Conservation (phyloP, 208 protist species). For the Crithidia fasciculata region DNA sequence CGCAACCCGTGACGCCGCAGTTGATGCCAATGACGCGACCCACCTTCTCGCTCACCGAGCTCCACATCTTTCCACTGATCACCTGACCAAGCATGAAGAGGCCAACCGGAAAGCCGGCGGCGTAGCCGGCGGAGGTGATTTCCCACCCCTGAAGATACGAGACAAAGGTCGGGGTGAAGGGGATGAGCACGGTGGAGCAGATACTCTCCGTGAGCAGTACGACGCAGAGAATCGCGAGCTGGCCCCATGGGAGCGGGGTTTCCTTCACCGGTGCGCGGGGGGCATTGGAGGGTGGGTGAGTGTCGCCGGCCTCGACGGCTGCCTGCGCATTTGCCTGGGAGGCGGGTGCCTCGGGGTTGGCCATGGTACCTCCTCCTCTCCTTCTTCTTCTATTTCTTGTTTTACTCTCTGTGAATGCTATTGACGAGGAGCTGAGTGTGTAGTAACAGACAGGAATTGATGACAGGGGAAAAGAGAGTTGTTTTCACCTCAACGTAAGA, state of each 20-base stretch:
- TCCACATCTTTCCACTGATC: constrained; percentile 72
- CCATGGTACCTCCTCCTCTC: background rate
- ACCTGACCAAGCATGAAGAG: constrained; percentile 88
- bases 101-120: constrained; percentile 67
- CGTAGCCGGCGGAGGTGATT: constrained; percentile 54
- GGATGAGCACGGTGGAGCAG: constrained; percentile 76
- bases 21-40: constrained; percentile 65
- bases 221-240: constrained; percentile 61
- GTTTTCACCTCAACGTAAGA: too few species aligned
- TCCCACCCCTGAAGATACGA: constrained; percentile 49
- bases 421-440: too few species aligned
- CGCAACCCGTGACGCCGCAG: constrained; percentile 57
- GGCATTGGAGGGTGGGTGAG: background rate
- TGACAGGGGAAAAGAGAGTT: too few species aligned
- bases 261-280: constrained; percentile 20
- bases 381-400: too few species aligned
- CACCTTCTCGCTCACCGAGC: constrained; percentile 68
- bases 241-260: constrained; percentile 68
- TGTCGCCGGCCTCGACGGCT: background rate
- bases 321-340: background rate
- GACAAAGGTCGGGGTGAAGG: constrained; percentile 76
- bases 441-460: too few species aligned
- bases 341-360: background rate
- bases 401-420: too few species aligned
- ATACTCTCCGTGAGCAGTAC: constrained; percentile 81